These are phyloP conservation scores for Pecoramyces ruminantium DNA, from an alignment of 192 early-diverging fungal species.

Conservation along the genomic window DNA sequence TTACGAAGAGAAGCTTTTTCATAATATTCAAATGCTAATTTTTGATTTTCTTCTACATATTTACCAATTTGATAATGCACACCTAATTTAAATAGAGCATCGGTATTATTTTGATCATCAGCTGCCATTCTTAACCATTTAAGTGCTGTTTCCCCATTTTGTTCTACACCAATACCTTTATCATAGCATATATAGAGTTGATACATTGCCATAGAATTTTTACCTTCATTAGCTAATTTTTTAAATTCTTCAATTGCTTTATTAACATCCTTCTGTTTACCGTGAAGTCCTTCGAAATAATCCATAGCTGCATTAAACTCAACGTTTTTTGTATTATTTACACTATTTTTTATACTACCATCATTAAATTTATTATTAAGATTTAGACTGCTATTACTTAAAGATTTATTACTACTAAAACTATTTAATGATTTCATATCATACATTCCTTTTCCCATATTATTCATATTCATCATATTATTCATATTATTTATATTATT, in stretches of 20 bases:
- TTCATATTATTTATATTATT: too few relatives aligned
- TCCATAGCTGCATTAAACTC: not conserved
- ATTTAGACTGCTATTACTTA: not conserved
- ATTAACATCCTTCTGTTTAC: not conserved
- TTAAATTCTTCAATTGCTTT: not conserved
- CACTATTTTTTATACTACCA: not conserved
- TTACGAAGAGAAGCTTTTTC: not conserved
- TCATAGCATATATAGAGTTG: not conserved
- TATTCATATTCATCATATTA: not conserved
- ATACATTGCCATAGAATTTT: not conserved
- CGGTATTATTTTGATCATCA: not conserved
- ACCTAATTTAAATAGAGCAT: not conserved
- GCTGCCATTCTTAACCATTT: not conserved
- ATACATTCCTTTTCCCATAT: not conserved
- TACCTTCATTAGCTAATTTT: not conserved
- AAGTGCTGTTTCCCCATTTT: not conserved
- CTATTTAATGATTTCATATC: not conserved
- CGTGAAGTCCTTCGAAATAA: not conserved
- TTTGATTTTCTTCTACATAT: not conserved
- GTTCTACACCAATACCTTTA: not conserved
- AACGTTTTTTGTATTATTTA: not conserved
- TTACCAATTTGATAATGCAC: not conserved
- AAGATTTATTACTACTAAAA: not conserved
- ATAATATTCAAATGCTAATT: not conserved
- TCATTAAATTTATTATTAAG: not conserved